phyloP scores from a whole-genome alignment of 306 rosid genomes.

The Vachellia collinsii region DNA sequence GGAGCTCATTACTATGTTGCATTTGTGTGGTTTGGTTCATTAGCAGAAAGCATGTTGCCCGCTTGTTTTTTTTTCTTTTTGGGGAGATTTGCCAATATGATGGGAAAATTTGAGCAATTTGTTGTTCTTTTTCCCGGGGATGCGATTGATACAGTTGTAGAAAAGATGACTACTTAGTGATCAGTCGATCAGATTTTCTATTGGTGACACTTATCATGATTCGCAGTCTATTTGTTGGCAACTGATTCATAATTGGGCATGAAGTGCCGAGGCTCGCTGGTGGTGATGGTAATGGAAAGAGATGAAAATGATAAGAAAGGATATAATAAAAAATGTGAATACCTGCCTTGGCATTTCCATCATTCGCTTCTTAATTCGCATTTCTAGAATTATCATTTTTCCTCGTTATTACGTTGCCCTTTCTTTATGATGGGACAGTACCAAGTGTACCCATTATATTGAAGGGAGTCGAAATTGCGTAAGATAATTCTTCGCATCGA shows the following conservation, averaged over 20 bases:
- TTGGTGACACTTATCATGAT: neutral
- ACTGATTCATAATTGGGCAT: neutral
- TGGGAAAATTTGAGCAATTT: neutral
- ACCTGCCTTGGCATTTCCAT: neutral
- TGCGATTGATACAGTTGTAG: slow-evolving; percentile 18
- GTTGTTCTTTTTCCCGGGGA: neutral
- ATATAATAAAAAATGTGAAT: neutral
- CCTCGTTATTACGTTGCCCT: neutral
- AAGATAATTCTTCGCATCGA: neutral
- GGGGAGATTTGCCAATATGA: neutral
- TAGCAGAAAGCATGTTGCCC: slow-evolving; percentile 15
- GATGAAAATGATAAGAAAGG: slow-evolving; percentile 8
- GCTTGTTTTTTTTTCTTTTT: slow-evolving; percentile 20
- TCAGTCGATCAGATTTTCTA: neutral
- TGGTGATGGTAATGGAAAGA: neutral
- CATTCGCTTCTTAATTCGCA: neutral
- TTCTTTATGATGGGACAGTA: neutral
- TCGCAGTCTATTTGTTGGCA: neutral
- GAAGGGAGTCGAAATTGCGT: neutral
- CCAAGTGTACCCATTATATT: neutral
- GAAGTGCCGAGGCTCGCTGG: neutral
- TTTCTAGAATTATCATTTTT: neutral
- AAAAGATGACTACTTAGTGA: neutral
- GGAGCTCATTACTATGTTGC: neutral
- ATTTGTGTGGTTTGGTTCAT: slow-evolving; percentile 22